Conservation (phyloP, 2,329 filamentous ascomycete genomes). For the Gyromitra esculenta region DNA sequence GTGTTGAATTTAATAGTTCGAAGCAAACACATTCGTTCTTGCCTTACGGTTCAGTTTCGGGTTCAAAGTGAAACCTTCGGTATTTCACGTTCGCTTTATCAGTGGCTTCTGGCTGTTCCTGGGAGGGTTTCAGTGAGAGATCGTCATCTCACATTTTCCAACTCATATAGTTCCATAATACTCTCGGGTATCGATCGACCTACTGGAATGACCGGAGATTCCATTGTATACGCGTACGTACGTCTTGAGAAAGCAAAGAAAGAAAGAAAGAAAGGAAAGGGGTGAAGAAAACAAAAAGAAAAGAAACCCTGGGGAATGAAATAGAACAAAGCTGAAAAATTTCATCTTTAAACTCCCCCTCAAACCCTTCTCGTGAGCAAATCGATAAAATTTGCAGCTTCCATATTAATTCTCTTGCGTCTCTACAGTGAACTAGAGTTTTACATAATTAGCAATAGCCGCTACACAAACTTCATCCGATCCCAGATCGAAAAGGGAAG, state of each 20-base stretch:
- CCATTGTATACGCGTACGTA: not conserved
- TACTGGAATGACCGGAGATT: not conserved
- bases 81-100: not conserved
- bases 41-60: not conserved
- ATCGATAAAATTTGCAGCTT: not conserved
- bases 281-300: not conserved
- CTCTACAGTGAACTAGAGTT: not conserved
- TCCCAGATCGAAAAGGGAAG: not conserved
- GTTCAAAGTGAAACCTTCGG: not conserved
- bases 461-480: not conserved
- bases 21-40: not conserved
- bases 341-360: not conserved
- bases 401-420: not conserved
- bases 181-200: not conserved
- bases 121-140: not conserved
- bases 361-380: not conserved
- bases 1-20: not conserved
- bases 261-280: not conserved
- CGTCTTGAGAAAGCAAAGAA: no score
- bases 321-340: not conserved
- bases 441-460: conserved; percentile 5
- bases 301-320: not conserved
- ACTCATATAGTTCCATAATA: not conserved
- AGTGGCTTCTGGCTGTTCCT: not conserved
- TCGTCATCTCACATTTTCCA: not conserved